A percentile compares a stretch with the other conserved stretches of the same genome.
Evolutionary conservation across 78 protist species (phyloP).

Genomic region (Fonticula alba): DNA sequence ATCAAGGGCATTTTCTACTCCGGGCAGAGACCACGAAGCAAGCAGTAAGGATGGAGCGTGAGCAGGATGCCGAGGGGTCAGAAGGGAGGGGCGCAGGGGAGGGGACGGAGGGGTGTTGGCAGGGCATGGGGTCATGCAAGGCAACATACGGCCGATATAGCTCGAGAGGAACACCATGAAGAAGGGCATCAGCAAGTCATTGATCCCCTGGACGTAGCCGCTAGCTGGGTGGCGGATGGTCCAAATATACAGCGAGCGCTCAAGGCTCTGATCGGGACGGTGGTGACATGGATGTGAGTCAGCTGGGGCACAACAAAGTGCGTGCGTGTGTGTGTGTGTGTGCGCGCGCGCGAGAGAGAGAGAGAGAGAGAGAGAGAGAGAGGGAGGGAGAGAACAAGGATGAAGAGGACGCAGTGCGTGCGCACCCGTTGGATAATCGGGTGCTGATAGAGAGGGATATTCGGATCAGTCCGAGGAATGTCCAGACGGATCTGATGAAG

Average conservation of each 20-base stretch:
- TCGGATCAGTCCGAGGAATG: constrained; percentile 67
- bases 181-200: constrained; percentile 74
- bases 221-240: constrained; percentile 82
- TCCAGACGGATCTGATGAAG: constrained; percentile 58
- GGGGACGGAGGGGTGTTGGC: too few relatives aligned
- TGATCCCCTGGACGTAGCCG: constrained; percentile 93
- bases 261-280: constrained; percentile 27
- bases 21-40: too few relatives aligned
- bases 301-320: too few relatives aligned
- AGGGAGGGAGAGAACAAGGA: neutral
- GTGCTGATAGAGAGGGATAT: constrained; percentile 39
- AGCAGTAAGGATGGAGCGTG: too few relatives aligned
- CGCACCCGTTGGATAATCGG: constrained; percentile 8
- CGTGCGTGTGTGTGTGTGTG: too few relatives aligned
- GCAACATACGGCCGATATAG: too few relatives aligned
- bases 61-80: too few relatives aligned
- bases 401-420: neutral
- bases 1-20: too few relatives aligned
- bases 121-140: too few relatives aligned
- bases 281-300: too few relatives aligned
- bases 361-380: neutral
- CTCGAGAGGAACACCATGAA: constrained; percentile 33
- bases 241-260: constrained; percentile 79
- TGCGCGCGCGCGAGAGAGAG: neutral
- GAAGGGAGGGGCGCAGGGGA: too few relatives aligned